Base-by-base conservation (phyloP, 805 yeast species). In the Saccharomycopsis olivae region DNA sequence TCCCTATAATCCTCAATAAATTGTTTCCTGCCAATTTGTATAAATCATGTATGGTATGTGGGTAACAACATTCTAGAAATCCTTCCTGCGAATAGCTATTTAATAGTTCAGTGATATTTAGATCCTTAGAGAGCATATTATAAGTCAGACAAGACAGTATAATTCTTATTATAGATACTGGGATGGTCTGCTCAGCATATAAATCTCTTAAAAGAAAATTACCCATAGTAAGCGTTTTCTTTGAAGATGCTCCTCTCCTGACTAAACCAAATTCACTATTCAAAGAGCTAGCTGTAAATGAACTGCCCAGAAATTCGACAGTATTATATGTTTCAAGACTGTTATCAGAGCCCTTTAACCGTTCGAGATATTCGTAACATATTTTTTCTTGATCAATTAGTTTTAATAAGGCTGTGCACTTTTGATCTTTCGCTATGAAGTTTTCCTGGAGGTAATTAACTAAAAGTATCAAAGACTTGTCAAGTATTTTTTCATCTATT, bases 1-100 rank as follows among this genome's bases (percentile, higher is more conserved):
- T 36, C 6, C 46, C 48, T 10, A 44, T 33, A 27, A 44, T 21
- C 21, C 48, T 25, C 4, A 38, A 18, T 21, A 36, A 21, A 6
- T 25, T 17, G 4, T 30, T 23, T 5, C 23, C 28, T n/a, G 16
- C n/a, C 25, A 23, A 8, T 23, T 23, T 6, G 10, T 8, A 8
- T 23, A 8, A 8, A 8, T 23, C 6, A 23, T 23, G 10, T 10
- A 23, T 8, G 10, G 10, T 23, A 23, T 23, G 10, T 23, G 25
- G 10, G 10, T 23, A 6, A 23, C 25, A 23, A 23, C 25, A 8
- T 6, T 23, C 10, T 6, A 23, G 10, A 23, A 23, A 23, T 23
- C 10, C 10, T 23, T 23, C 25, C 10, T 23, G 6, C 6, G 6
- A 8, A 6, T 8, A 23, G 10, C 25, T 8, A 10, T 6, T 8